Conservation (phyloP, 345 rosid genomes). For the Mallotus nudiflorus region DNA sequence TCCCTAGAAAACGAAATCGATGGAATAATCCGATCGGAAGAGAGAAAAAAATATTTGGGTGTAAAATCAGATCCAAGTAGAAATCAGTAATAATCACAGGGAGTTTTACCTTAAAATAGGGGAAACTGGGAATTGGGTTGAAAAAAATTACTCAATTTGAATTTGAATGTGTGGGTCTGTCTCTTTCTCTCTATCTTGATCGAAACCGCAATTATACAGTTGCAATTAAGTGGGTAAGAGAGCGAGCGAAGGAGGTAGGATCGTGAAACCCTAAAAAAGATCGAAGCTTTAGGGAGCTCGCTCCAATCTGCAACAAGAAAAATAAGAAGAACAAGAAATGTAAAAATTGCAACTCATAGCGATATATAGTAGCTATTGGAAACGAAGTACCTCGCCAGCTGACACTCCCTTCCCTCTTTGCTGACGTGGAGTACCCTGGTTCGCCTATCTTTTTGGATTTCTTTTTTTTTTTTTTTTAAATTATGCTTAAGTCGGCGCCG, state of each 20-base stretch:
- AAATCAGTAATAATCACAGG: neutral
- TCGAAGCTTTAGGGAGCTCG: too few species aligned
- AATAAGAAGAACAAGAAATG: neutral
- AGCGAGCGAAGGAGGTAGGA: too few species aligned
- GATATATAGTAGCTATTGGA: too few species aligned
- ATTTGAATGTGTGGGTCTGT: too few species aligned
- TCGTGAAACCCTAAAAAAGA: neutral
- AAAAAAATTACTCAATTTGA: too few species aligned
- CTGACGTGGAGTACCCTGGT: neutral
- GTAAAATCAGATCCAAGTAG: neutral
- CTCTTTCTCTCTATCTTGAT: neutral
- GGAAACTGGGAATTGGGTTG: too few species aligned
- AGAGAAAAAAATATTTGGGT: too few species aligned
- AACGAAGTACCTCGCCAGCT: neutral
- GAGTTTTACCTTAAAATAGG: conserved; percentile 7
- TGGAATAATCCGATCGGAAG: neutral
- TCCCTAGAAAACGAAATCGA: too few species aligned
- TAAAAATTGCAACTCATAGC: neutral
- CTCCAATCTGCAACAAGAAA: too few species aligned
- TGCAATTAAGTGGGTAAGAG: too few species aligned
- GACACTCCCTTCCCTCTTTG: neutral
- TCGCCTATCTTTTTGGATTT: neutral
- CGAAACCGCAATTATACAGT: too few species aligned
- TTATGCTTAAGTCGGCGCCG: conserved; percentile 6
- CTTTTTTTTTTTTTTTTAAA: neutral